A percentile compares a stretch with the other conserved stretches of the same genome.
Evolutionary conservation across 305 asterid species (phyloP).

Genomic region (Petunia hybrid): DNA sequence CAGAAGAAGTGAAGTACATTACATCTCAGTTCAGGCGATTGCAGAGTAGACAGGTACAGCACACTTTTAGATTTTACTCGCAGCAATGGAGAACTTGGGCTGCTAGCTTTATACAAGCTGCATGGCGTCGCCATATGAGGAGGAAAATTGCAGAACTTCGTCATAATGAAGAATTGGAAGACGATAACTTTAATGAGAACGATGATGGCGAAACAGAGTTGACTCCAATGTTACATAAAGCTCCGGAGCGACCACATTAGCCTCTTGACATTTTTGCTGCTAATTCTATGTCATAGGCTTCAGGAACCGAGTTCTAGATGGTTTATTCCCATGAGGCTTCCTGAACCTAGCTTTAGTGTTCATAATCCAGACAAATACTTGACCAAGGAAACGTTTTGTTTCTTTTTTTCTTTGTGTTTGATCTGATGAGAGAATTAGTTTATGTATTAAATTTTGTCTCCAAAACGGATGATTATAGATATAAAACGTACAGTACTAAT

Average conservation of each 20-base stretch:
- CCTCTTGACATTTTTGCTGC: constrained; percentile 71
- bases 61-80: constrained; percentile 89
- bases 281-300: constrained; percentile 58
- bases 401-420: background rate
- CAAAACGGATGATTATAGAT: too few relatives aligned
- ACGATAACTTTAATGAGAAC: constrained; percentile 44
- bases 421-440: constrained; percentile 3
- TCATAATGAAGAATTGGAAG: constrained; percentile 51
- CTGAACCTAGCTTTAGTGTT: constrained; percentile 62
- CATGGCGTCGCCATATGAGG: constrained; percentile 77
- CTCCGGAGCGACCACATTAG: constrained; percentile 65
- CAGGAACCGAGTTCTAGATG: constrained; percentile 46
- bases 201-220: constrained; percentile 47
- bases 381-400: background rate
- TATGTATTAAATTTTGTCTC: background rate
- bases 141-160: constrained; percentile 68
- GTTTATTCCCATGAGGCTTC: constrained; percentile 57
- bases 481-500: too few relatives aligned
- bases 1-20: constrained; percentile 87
- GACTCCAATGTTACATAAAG: constrained; percentile 41
- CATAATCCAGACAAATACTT: background rate
- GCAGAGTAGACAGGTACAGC: constrained; percentile 95
- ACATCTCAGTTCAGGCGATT: constrained; percentile 87
- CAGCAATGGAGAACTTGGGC: constrained; percentile 99
- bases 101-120: constrained; percentile 89